phyloP scores from a whole-genome alignment of 2,329 filamentous ascomycete species.

The Talaromyces sp. region DNA sequence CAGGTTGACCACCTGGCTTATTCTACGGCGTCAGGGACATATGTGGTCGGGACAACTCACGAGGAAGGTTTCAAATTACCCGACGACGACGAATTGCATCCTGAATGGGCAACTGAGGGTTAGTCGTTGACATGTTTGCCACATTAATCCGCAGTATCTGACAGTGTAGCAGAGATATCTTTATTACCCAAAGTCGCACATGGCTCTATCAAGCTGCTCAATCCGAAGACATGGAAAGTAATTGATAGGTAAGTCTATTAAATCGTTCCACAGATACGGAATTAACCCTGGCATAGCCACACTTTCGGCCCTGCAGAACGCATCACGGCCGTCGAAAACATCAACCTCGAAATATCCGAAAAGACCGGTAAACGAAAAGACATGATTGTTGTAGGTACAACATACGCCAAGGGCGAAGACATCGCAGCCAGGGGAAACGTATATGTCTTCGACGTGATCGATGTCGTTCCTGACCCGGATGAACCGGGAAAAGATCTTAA shows the following conservation, averaged over 20 bases:
- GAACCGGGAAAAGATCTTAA: conserved; percentile 80
- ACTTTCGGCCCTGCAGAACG: conserved; percentile 71
- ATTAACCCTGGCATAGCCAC: conserved; percentile 42
- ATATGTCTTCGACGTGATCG: conserved; percentile 86
- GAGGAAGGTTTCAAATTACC: conserved; percentile 74
- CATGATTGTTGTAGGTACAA: conserved; percentile 80
- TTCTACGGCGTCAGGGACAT: conserved; percentile 69
- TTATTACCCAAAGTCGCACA: conserved; percentile 67
- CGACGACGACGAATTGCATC: conserved; percentile 78
- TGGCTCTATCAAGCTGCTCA: conserved; percentile 73
- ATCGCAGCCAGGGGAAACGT: conserved; percentile 79
- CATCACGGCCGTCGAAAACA: conserved; percentile 74
- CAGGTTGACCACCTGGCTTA: conserved; percentile 73
- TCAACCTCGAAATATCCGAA: conserved; percentile 87
- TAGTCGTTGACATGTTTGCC: conserved; percentile 16
- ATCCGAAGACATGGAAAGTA: conserved; percentile 70
- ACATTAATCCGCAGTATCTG: conserved; percentile 11
- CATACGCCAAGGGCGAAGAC: conserved; percentile 84
- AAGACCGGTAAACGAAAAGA: conserved; percentile 80
- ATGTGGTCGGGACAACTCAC: conserved; percentile 69
- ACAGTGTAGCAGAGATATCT: conserved; percentile 41
- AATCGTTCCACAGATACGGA: not conserved
- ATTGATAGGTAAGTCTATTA: conserved; percentile 60
- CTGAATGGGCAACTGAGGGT: conserved; percentile 73
- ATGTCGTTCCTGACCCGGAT: conserved; percentile 84